Percentiles rank a stretch among this genome's conserved stretches.
Evolutionary conservation across 1,284 basidiomycete species (phyloP).

Genomic region (Cryptococcus jaspeensis): DNA sequence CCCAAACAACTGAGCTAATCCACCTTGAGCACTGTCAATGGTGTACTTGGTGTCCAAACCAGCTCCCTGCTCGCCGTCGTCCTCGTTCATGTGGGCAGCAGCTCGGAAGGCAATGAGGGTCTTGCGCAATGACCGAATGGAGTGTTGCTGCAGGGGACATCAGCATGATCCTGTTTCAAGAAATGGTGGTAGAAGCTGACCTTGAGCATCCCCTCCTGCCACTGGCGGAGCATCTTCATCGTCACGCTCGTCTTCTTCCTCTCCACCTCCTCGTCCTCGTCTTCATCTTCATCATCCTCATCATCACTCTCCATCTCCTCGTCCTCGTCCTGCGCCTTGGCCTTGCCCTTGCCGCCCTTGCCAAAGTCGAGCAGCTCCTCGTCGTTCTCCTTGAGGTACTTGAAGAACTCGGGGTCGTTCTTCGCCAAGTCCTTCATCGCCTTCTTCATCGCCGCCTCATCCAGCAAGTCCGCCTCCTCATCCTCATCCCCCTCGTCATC

Average conservation of each 20-base stretch:
- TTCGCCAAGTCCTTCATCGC: conserved; percentile 86
- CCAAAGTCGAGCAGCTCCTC: conserved; percentile 78
- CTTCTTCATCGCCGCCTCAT: conserved; percentile 65
- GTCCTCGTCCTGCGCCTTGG: conserved; percentile 55
- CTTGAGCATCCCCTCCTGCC: conserved; percentile 90
- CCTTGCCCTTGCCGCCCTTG: conserved; percentile 49
- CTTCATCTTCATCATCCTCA: conserved; percentile 53
- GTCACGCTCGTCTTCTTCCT: conserved; percentile 59
- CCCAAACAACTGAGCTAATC: background rate
- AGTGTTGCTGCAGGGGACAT: conserved; percentile 64
- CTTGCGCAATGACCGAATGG: conserved; percentile 78
- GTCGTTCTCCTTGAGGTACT: conserved; percentile 96
- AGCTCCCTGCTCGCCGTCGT: conserved; percentile 59
- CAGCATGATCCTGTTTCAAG: background rate
- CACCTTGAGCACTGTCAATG: conserved; percentile 74
- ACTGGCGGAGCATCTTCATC: conserved; percentile 68
- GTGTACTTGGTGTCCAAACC: conserved; percentile 64
- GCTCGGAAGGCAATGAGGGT: conserved; percentile 85
- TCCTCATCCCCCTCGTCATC: conserved; percentile 47
- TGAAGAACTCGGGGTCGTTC: conserved; percentile 98
- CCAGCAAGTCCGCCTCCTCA: conserved; percentile 55
- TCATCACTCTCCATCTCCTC: conserved; percentile 52
- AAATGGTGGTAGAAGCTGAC: conserved; percentile 51
- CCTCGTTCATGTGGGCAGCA: conserved; percentile 84
- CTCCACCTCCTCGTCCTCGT: conserved; percentile 48